Conservation (phyloP, 1,284 basidiomycete genomes). For the Chalciporus sp. region DNA sequence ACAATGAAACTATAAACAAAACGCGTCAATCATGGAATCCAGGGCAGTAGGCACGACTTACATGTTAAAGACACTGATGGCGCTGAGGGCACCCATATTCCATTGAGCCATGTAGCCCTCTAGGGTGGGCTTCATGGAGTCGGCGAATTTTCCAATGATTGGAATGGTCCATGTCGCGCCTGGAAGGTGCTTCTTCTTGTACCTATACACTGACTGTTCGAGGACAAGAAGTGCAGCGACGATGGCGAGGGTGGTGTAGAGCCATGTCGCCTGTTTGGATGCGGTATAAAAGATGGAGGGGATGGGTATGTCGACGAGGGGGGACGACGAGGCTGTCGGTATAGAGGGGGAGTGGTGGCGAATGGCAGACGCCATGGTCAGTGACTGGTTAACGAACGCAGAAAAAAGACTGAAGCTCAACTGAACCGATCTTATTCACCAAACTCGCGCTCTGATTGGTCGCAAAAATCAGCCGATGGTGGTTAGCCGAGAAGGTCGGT, state of each 20-base stretch:
- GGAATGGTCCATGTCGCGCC: conserved; percentile 92
- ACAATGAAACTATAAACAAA: conserved; percentile 81
- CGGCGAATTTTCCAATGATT: conserved; percentile 90
- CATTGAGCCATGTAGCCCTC: conserved; percentile 90
- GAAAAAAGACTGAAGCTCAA: neutral
- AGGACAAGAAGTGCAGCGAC: conserved; percentile 67
- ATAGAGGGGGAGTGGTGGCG: conserved; percentile 40
- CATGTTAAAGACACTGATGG: conserved; percentile 96
- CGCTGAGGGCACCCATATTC: conserved; percentile 83
- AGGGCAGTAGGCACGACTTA: conserved; percentile 41
- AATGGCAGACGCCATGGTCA: conserved; percentile 39
- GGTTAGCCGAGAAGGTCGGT: no score
- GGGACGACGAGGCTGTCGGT: conserved; percentile 41
- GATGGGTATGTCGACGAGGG: conserved; percentile 47
- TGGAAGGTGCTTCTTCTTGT: conserved; percentile 86
- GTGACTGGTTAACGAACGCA: neutral
- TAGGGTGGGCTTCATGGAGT: conserved; percentile 86
- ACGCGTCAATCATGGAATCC: conserved; percentile 8
- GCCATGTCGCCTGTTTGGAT: conserved; percentile 50
- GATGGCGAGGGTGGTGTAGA: conserved; percentile 66
- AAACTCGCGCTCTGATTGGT: conserved; percentile 21
- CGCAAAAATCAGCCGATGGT: conserved; percentile 28
- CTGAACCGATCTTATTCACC: conserved; percentile 7
- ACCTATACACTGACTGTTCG: conserved; percentile 84
- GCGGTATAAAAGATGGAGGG: conserved; percentile 45